These are phyloP conservation scores for Chlorophyllum brunneum DNA, from an alignment of 768 basidiomycete genomes.

Conservation along the genomic window DNA sequence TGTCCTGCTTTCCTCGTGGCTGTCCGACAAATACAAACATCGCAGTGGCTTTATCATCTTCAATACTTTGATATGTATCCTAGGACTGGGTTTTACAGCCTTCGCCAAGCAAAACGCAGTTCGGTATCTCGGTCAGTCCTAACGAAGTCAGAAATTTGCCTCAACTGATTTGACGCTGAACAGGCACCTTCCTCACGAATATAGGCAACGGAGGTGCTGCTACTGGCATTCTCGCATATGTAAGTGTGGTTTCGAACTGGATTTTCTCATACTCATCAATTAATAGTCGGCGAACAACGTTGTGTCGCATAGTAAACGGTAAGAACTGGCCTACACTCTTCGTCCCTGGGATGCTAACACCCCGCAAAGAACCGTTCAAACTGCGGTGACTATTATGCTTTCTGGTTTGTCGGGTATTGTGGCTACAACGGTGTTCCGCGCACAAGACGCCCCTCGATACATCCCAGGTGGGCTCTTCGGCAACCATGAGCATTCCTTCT, in stretches of 20 bases:
- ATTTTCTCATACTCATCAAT: background rate
- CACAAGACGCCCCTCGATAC: slow-evolving; percentile 10
- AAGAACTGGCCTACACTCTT: background rate
- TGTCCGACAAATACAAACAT: slow-evolving; percentile 12
- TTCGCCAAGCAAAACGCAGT: slow-evolving; percentile 8
- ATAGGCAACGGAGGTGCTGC: slow-evolving; percentile 9
- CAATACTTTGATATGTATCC: slow-evolving; percentile 4
- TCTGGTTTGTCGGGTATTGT: slow-evolving; percentile 10
- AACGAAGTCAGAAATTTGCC: too few relatives aligned
- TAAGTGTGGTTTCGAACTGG: background rate
- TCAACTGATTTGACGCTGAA: background rate
- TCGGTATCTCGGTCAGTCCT: slow-evolving; percentile 9
- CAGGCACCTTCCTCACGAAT: slow-evolving; percentile 13
- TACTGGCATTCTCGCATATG: slow-evolving; percentile 12
- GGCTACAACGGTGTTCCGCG: slow-evolving; percentile 11
- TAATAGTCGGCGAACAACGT: slow-evolving; percentile 13
- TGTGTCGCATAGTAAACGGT: slow-evolving; percentile 19
- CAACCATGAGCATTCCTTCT: background rate
- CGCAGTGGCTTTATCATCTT: slow-evolving; percentile 12
- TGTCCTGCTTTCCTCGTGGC: slow-evolving; percentile 11
- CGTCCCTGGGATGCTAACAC: background rate
- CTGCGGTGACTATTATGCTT: slow-evolving; percentile 9
- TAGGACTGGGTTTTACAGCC: slow-evolving; percentile 7
- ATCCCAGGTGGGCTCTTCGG: slow-evolving; percentile 20
- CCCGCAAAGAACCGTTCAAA: slow-evolving; percentile 16